Evolutionary conservation across 2,329 filamentous ascomycete species (phyloP), one percentile per base, ranked within the genome.

Genomic region (Phialophora chinensis): DNA sequence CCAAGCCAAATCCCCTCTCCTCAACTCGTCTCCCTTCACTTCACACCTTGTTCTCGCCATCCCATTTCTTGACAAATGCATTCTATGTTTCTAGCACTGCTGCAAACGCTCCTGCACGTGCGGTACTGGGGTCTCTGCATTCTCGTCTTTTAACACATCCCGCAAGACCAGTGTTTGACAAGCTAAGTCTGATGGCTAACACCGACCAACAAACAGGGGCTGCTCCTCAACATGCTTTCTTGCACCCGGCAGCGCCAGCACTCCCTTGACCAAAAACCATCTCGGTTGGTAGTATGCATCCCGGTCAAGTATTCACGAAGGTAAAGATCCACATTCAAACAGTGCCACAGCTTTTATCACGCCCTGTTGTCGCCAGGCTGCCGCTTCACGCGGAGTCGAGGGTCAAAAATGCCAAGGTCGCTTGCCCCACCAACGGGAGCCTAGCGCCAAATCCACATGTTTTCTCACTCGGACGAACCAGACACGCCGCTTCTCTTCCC

Each of bases 401-500:
- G 7, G 29, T 29, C 53, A n/a, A 55, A 55, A 14, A 55, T 33
- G 53, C 53, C 29, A 31, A 33, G 53, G 14, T 55, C 29, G 53
- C 53, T 14, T 55, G 53, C 53, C 53, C 53, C 53, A 55, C 53
- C 53, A 55, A 55, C 53, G 53, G 53, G 53, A 55, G 55, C 55
- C 35, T 69, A 65, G 65, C 62, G 62, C 42, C 31, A 38, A 44
- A 60, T 59, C 29, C 53, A 52, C 47, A 50, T 66, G 56, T 44
- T 56, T 49, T 62, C 38, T 53, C 31, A 52, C 64, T 68, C 11
- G 23, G 53, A 29, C 53, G 53, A 55, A 55, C 53, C 53, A 55
- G n/a, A 55, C 53, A 55, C 53, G 53, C 53, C 53, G 59, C 61
- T 85, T 92, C 75, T 86, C 85, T 72, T 78, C 85, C 17, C 84